These are phyloP conservation scores for Kodamaea suecica DNA, from an alignment of 1,139 yeast species.

Conservation along the genomic window DNA sequence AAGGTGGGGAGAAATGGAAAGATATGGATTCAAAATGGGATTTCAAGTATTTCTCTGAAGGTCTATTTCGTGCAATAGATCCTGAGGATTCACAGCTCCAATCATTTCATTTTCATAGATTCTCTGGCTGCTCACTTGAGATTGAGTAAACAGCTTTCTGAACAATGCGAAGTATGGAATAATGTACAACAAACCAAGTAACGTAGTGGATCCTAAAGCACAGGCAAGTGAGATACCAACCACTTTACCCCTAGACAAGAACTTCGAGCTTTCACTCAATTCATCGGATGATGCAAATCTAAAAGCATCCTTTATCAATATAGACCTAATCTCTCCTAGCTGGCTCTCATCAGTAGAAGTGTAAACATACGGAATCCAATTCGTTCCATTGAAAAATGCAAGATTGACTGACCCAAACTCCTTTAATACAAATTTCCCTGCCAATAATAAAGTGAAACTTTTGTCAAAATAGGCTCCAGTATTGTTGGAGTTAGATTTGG, in stretches of 20 bases:
- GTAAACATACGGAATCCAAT: conserved; percentile 69
- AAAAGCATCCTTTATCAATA: conserved; percentile 37
- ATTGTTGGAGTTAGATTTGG: conserved; percentile 23
- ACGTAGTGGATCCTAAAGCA: conserved; percentile 74
- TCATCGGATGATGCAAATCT: conserved; percentile 41
- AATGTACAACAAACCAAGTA: conserved; percentile 63
- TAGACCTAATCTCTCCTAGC: conserved; percentile 32
- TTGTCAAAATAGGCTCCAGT: conserved; percentile 37
- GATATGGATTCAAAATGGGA: background rate
- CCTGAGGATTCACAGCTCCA: conserved; percentile 62
- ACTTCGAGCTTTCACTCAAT: conserved; percentile 19
- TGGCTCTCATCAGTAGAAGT: conserved; percentile 18
- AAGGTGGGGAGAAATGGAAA: background rate
- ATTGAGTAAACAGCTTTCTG: conserved; percentile 38
- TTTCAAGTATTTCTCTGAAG: conserved; percentile 31
- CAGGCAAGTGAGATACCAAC: conserved; percentile 87
- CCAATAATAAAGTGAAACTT: conserved; percentile 50
- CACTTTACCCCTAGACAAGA: conserved; percentile 61
- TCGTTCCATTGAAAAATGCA: conserved; percentile 65
- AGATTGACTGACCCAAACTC: conserved; percentile 61
- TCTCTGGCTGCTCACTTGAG: conserved; percentile 36
- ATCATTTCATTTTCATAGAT: conserved; percentile 69
- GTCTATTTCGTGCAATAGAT: conserved; percentile 59
- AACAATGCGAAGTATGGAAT: conserved; percentile 49
- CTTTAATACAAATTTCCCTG: conserved; percentile 57